Conservation (phyloP, 441 rosid genomes). For the Populus hybrid region DNA sequence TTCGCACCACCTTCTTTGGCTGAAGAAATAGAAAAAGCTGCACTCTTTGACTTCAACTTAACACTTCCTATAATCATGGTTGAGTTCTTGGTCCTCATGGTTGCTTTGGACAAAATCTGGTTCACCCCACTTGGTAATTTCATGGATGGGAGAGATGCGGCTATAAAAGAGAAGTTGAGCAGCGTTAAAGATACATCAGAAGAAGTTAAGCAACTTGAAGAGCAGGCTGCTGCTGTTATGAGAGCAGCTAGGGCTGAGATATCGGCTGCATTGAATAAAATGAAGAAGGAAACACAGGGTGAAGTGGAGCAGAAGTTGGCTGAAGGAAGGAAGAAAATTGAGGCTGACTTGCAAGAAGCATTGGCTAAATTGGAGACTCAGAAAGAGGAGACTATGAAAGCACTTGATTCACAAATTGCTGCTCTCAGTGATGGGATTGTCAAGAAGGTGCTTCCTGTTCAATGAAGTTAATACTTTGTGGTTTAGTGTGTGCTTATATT, state of each 20-base stretch:
- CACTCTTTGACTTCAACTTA: slow-evolving; percentile 88
- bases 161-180: slow-evolving; percentile 71
- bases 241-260: slow-evolving; percentile 88
- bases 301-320: slow-evolving; percentile 62
- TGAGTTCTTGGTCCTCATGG: slow-evolving; percentile 77
- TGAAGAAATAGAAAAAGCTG: slow-evolving; percentile 72
- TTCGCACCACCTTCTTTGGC: slow-evolving; percentile 69
- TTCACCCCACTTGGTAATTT: slow-evolving; percentile 80
- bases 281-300: slow-evolving; percentile 86
- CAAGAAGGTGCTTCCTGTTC: slow-evolving; percentile 77
- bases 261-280: slow-evolving; percentile 73
- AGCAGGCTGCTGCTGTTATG: slow-evolving; percentile 74
- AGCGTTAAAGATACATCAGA: slow-evolving; percentile 70
- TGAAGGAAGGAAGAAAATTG: slow-evolving; percentile 71
- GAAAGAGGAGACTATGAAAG: slow-evolving; percentile 66
- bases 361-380: slow-evolving; percentile 69
- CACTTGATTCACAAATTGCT: slow-evolving; percentile 82
- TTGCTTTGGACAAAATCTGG: slow-evolving; percentile 77
- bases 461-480: slow-evolving; percentile 14
- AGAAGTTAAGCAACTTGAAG: slow-evolving; percentile 86
- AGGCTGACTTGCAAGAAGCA: slow-evolving; percentile 76
- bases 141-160: slow-evolving; percentile 80
- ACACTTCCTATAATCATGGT: slow-evolving; percentile 82
- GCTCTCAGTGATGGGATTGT: slow-evolving; percentile 79
- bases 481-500: neutral